phyloP scores from a whole-genome alignment of 1,284 basidiomycete genomes.

The Apiotrichum mycotoxinovorans region DNA sequence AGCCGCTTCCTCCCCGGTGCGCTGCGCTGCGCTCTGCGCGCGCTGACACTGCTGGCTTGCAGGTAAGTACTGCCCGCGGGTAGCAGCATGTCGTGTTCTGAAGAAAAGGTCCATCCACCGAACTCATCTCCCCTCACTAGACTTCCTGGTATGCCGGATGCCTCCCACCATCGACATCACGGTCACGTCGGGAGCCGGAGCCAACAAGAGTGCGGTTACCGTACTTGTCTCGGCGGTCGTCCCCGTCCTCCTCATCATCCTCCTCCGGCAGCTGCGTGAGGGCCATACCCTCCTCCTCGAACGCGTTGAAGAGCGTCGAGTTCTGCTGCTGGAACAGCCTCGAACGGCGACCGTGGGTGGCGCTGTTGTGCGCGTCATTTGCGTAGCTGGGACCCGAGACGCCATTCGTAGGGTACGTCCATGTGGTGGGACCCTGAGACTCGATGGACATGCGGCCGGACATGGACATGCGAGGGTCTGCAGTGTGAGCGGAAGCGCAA shows the following conservation, averaged over 20 bases:
- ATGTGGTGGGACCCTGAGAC: slow-evolving; percentile 37
- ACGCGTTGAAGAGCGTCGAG: slow-evolving; percentile 47
- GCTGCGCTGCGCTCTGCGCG: too few relatives aligned
- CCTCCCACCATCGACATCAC: slow-evolving; percentile 31
- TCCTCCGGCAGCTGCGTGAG: slow-evolving; percentile 47
- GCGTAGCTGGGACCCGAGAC: slow-evolving; percentile 35
- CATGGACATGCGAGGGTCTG: slow-evolving; percentile 52
- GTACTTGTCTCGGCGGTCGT: slow-evolving; percentile 10
- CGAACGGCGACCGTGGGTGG: slow-evolving; percentile 52
- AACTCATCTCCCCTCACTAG: neutral
- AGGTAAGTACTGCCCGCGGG: too few relatives aligned
- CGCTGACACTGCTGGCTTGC: too few relatives aligned
- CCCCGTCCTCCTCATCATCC: slow-evolving; percentile 42
- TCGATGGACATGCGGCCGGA: slow-evolving; percentile 48
- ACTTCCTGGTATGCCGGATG: slow-evolving; percentile 37
- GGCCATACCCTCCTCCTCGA: slow-evolving; percentile 47
- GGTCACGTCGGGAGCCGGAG: slow-evolving; percentile 20
- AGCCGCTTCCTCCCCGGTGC: too few relatives aligned
- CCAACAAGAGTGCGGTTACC: slow-evolving; percentile 13
- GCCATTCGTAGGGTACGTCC: slow-evolving; percentile 38
- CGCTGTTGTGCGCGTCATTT: slow-evolving; percentile 33
- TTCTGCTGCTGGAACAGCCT: slow-evolving; percentile 63
- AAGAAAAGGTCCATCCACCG: neutral
- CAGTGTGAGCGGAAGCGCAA: neutral
- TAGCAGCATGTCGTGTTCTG: too few relatives aligned